Evolutionary conservation across 305 asterid genomes (phyloP).

Genomic region (Fraxinus albicans): DNA sequence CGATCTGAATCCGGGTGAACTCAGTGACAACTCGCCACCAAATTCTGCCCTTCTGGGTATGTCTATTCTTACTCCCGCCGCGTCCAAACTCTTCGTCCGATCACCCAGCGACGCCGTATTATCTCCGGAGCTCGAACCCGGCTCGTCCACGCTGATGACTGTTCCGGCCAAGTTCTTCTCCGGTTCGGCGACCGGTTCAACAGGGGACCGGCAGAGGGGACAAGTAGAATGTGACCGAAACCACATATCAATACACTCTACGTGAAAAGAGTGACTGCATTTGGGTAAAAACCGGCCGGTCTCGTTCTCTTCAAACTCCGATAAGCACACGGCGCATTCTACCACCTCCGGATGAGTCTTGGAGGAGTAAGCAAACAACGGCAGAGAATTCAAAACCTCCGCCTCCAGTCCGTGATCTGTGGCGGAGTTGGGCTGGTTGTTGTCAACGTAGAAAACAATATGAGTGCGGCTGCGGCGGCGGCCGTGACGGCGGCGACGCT

Average conservation of each 20-base stretch:
- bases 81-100: conserved; percentile 52
- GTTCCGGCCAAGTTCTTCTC: background rate
- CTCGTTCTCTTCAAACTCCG: conserved; percentile 65
- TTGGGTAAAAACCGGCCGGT: conserved; percentile 59
- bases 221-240: conserved; percentile 74
- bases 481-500: conserved; percentile 45
- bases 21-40: conserved; percentile 41
- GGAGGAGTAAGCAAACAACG: conserved; percentile 43
- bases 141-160: conserved; percentile 9
- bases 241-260: conserved; percentile 84
- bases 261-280: conserved; percentile 66
- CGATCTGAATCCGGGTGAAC: conserved; percentile 41
- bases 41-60: conserved; percentile 47
- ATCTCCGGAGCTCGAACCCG: conserved; percentile 37
- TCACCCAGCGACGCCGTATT: conserved; percentile 29
- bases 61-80: conserved; percentile 49
- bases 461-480: conserved; percentile 42
- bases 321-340: conserved; percentile 77
- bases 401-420: conserved; percentile 53
- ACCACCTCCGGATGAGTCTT: conserved; percentile 31
- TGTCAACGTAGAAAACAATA: conserved; percentile 51
- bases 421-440: conserved; percentile 23
- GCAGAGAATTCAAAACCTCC: conserved; percentile 54
- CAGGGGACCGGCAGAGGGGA: conserved; percentile 80
- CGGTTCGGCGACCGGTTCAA: conserved; percentile 38